Evolutionary conservation across 1,284 basidiomycete species (phyloP).

Genomic region (Ceraceosorus guamensis): DNA sequence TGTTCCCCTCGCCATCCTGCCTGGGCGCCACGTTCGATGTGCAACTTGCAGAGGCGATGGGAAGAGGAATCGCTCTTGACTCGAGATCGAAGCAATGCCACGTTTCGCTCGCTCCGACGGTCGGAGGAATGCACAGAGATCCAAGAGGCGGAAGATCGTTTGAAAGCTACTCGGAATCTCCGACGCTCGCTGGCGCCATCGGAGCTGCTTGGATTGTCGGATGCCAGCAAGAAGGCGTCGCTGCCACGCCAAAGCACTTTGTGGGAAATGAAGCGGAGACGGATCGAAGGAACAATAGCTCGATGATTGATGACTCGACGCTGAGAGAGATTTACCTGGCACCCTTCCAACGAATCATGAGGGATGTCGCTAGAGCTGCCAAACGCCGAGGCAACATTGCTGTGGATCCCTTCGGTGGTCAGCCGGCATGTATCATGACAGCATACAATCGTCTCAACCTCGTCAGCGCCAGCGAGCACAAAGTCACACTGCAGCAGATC

Average conservation of each 20-base stretch:
- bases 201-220: slow-evolving; percentile 7
- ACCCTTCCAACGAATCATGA: slow-evolving; percentile 7
- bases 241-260: slow-evolving; percentile 12
- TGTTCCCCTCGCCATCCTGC: slow-evolving; percentile 12
- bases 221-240: slow-evolving; percentile 7
- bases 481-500: slow-evolving; percentile 59
- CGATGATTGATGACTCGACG: slow-evolving; percentile 67
- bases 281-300: slow-evolving; percentile 24
- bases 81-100: slow-evolving; percentile 9
- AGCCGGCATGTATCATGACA: slow-evolving; percentile 13
- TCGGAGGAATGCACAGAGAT: slow-evolving; percentile 9
- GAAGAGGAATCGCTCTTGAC: slow-evolving; percentile 7
- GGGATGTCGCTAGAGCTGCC: slow-evolving; percentile 1
- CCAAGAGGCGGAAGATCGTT: slow-evolving; percentile 8
- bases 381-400: background rate
- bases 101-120: slow-evolving; percentile 8
- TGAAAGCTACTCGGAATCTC: slow-evolving; percentile 13
- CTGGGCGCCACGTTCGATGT: slow-evolving; percentile 10
- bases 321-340: slow-evolving; percentile 52
- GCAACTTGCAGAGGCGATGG: slow-evolving; percentile 2
- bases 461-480: slow-evolving; percentile 62
- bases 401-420: background rate
- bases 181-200: slow-evolving; percentile 3
- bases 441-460: slow-evolving; percentile 57
- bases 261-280: slow-evolving; percentile 10